Conservation (phyloP, 208 protist species). For the Trypanosoma melophagium region DNA sequence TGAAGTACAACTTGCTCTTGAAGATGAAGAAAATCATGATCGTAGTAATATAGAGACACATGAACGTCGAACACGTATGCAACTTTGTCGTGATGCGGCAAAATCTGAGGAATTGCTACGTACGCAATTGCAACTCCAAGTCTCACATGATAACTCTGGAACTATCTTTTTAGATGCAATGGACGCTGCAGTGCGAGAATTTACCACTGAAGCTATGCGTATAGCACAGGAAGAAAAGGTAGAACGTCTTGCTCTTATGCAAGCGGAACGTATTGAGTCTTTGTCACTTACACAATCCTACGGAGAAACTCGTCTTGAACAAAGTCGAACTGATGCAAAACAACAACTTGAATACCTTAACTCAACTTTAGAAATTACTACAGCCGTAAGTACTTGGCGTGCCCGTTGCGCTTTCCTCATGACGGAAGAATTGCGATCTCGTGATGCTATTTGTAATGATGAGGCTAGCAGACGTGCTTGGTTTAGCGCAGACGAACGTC, state of each 20-base stretch:
- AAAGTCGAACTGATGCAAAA: neutral
- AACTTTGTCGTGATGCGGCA: neutral
- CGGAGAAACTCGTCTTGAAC: neutral
- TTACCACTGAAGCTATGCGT: slow-evolving; percentile 9
- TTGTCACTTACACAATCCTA: neutral
- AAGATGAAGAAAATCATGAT: slow-evolving; percentile 12
- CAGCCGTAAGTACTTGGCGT: neutral
- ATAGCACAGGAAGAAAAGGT: slow-evolving; percentile 18
- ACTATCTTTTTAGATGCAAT: slow-evolving; percentile 10
- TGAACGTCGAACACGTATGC: slow-evolving; percentile 8
- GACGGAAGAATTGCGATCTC: slow-evolving; percentile 18
- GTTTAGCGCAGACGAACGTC: slow-evolving; percentile 4
- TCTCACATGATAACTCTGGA: slow-evolving; percentile 2
- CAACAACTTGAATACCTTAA: neutral
- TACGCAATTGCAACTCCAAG: neutral
- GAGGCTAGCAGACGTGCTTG: slow-evolving; percentile 10
- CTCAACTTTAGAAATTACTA: slow-evolving; percentile 3
- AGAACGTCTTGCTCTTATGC: slow-evolving; percentile 20
- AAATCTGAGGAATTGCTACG: neutral
- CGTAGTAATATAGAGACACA: slow-evolving; percentile 11
- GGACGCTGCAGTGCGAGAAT: slow-evolving; percentile 14
- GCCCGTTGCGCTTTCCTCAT: slow-evolving; percentile 4
- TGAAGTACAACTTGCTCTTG: slow-evolving; percentile 4
- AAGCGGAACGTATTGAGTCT: slow-evolving; percentile 7
- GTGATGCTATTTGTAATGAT: slow-evolving; percentile 15